Base-by-base conservation (phyloP, 1,139 yeast genomes). In the Lizanozyma gosingica region DNA sequence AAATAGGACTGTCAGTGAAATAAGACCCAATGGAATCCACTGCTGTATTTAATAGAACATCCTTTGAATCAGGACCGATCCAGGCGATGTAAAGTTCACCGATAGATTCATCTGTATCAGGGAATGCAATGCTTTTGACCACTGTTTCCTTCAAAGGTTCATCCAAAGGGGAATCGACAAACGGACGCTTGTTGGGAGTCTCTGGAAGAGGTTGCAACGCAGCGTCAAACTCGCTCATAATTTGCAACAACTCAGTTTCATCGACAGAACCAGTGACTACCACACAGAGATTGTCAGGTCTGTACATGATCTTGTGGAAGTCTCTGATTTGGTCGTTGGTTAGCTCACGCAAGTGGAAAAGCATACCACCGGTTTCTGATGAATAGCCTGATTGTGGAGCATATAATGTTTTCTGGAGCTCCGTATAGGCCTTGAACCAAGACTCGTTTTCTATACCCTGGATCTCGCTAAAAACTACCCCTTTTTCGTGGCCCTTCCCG, bases 401-500 rank as follows among this genome's bases (percentile, higher is more conserved):
- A 51, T 78, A 88, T 47, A 88, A 56, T 1, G 74, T 54, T 52
- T 81, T 73, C 54, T 84, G 86, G 53, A 80, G 65, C 42, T 76
- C 77, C 47, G 80, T 62, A 49, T 72, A 72, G n/a, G 85, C 62
- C 22, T 86, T 65, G 47, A 80, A 83, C 76, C 82, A 80, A n/a
- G 90, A 73, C 47, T 82, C 85, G 50, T 78, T 77, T 57, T 88
- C 95, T 42, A 84, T 81, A 15, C 90, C 97, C 56, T 88, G 97
- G 97, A 94, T 94, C 62, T 94, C 99, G 44, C 94, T 83, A 57
- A 84, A 94, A 3, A 94, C 98, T 34, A 94, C 98, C 47, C 99
- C 99, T 55, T 87, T 87, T 53, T 94, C 98, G 47, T 83, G 80
- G 18, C 87, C 96, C 14, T 78, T 72, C 1, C 95, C 96, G 55